These are phyloP conservation scores for Rhododendron vialii DNA, from an alignment of 148 eudicot genomes.

Conservation along the genomic window DNA sequence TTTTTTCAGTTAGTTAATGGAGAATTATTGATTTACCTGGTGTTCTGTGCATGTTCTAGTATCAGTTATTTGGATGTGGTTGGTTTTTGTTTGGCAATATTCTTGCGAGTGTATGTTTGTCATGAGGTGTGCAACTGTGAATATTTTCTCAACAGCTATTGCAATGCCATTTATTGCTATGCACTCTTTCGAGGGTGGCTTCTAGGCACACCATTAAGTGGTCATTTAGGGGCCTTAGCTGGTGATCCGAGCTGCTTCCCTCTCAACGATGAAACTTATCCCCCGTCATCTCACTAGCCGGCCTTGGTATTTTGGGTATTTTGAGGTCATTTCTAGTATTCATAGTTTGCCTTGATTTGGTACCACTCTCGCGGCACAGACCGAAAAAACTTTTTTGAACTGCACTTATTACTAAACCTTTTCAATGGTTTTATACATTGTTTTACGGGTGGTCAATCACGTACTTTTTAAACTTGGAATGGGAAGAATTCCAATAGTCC, in stretches of 20 bases:
- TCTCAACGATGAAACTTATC: no score
- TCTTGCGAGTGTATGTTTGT: neutral
- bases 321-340: no score
- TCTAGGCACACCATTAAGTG: no score
- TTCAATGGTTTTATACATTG: neutral
- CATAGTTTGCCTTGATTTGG: no score
- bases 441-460: neutral
- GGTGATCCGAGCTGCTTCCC: no score
- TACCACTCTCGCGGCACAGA: no score
- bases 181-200: no score
- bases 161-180: neutral
- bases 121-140: neutral
- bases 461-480: neutral
- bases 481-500: neutral
- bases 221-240: no score
- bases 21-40: neutral
- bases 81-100: neutral
- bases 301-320: no score
- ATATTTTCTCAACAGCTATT: neutral
- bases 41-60: constrained; percentile 1
- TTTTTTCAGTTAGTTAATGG: neutral
- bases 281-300: no score
- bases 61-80: neutral
- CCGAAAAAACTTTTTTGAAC: no score
- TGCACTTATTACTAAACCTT: neutral